phyloP scores from a whole-genome alignment of 2,329 filamentous ascomycete genomes.

The Pyrenophora seminiperda region DNA sequence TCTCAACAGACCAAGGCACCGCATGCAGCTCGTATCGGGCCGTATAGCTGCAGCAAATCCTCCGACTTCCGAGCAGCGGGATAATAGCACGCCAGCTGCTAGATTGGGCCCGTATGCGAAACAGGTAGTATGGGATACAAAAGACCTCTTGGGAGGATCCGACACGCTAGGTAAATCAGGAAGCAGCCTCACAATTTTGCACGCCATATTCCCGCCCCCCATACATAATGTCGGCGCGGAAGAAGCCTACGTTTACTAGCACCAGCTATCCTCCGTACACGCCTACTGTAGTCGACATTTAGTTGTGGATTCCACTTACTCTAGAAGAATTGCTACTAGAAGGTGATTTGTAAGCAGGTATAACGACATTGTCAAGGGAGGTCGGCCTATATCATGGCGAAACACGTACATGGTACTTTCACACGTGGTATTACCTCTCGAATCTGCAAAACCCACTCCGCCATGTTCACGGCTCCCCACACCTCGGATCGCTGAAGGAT shows the following conservation, averaged over 20 bases:
- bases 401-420: too few species aligned
- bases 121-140: neutral
- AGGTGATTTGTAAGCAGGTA: too few species aligned
- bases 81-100: neutral
- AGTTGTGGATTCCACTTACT: too few species aligned
- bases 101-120: neutral
- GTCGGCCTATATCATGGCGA: too few species aligned
- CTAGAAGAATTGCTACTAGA: too few species aligned
- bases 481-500: neutral
- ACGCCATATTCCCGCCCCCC: neutral
- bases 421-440: too few species aligned
- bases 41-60: neutral
- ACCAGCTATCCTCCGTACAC: neutral
- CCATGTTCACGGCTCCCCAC: too few species aligned
- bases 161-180: neutral
- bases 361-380: too few species aligned
- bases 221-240: neutral
- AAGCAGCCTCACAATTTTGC: neutral
- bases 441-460: too few species aligned
- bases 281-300: too few species aligned
- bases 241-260: neutral
- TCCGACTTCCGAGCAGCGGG: neutral
- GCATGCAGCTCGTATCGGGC: conserved; percentile 2
- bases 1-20: neutral
- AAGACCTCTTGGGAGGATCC: neutral